These are phyloP conservation scores for Coemansia biformis DNA, from an alignment of 192 early-diverging fungal species.

Conservation along the genomic window DNA sequence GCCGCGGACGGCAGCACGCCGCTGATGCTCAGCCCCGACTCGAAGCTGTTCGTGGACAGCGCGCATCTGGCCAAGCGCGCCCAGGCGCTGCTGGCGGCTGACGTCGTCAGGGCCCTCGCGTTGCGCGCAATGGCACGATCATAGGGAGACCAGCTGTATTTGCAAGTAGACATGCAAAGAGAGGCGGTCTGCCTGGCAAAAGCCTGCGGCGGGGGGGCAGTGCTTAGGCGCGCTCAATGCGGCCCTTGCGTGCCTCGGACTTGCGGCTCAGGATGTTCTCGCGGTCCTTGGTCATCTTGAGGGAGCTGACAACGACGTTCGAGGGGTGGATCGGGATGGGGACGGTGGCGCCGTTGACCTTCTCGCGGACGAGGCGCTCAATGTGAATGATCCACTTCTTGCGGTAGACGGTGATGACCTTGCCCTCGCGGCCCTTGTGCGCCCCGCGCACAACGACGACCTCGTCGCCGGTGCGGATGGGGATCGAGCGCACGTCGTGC, in stretches of 20 bases:
- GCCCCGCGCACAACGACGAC: slow-evolving; percentile 91
- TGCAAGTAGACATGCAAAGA: background rate
- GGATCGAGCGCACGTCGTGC: slow-evolving; percentile 94
- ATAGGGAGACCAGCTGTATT: too few species aligned
- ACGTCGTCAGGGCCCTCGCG: slow-evolving; percentile 10
- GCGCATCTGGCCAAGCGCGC: slow-evolving; percentile 37
- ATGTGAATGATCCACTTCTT: slow-evolving; percentile 99
- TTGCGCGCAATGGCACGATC: too few species aligned
- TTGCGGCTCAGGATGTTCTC: slow-evolving; percentile 86
- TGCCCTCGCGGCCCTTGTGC: slow-evolving; percentile 96
- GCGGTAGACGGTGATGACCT: slow-evolving; percentile 95
- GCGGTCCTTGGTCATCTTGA: slow-evolving; percentile 97
- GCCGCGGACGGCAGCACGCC: background rate
- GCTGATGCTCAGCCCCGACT: slow-evolving; percentile 5
- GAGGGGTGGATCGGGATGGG: slow-evolving; percentile 95
- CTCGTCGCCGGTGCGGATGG: slow-evolving; percentile 97
- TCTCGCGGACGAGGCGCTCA: slow-evolving; percentile 93
- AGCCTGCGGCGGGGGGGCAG: too few species aligned
- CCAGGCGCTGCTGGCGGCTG: slow-evolving; percentile 28
- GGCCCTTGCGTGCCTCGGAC: slow-evolving; percentile 49
- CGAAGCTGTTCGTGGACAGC: slow-evolving; percentile 31
- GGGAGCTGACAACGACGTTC: slow-evolving; percentile 94
- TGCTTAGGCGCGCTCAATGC: slow-evolving; percentile 31
- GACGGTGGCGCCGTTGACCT: slow-evolving; percentile 92
- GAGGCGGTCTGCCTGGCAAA: background rate